Base-by-base conservation (phyloP, 306 rosid species). In the Citrullus amarus region DNA sequence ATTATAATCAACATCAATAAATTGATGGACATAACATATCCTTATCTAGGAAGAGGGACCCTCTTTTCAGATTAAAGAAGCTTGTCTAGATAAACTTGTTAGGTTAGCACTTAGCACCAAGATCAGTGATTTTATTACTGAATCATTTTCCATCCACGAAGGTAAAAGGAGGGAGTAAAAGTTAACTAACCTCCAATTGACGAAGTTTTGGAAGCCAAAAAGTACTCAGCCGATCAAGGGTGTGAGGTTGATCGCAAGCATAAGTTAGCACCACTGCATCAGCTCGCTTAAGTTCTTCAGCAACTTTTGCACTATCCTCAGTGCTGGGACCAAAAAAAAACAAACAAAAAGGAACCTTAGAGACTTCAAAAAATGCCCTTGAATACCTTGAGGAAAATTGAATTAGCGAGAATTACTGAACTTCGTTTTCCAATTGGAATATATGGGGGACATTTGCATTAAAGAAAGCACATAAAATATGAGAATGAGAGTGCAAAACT, bases 161-260 rank as follows among this genome's bases (percentile, higher is more conserved):
- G 41, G 13, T 14, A 16, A 14, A 50, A 50, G 28, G 60, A 51
- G 44, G 13, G 46, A 8, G 46, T 2, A 73, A 53, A 18, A 75
- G 59, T 18, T 55, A 32, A 55, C 80, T 32, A 80, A 96, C 99
- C 99, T 96, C 96, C 80, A 96, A 86, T 79, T 89, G 89, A 67
- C 98, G 97, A 75, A 96, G 99, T 80, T 88, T 89, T 13, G 99
- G 99, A 59, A 96, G 96, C 99, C 99, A 96, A 81, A 86, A 91
- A 80, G 84, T 79, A 84, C 98, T 91, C 79, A 96, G 82, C 43
- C 88, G 89, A 53, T 90, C 99, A 69, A 92, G 97, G 12, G 99
- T 90, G 77, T 91, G 88, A 2, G 96, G 98, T 30, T 86, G 87
- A 80, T 92, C 97, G 57, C 99, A 96, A 4, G 99, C 99, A 85